Percentiles rank a stretch among this genome's conserved stretches.
These are phyloP conservation scores for Spiraea crenata DNA, from an alignment of 331 rosid genomes.

Conservation along the genomic window DNA sequence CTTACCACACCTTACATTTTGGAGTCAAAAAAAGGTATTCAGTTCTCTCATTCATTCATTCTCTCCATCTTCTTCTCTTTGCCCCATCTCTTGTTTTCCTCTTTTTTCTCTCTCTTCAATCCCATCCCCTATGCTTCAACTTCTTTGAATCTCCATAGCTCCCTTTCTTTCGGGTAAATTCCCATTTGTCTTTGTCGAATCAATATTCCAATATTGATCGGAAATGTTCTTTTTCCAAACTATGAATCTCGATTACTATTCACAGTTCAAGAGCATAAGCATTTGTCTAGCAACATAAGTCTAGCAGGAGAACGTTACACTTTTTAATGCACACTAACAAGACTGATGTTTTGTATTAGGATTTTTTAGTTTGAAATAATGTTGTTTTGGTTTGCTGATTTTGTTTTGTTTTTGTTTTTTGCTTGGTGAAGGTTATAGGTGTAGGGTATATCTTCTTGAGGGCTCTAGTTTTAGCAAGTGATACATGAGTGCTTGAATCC, in stretches of 20 bases:
- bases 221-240: neutral
- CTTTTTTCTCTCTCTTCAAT: neutral
- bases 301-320: neutral
- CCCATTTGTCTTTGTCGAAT: neutral
- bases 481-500: slow-evolving; percentile 42
- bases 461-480: slow-evolving; percentile 35
- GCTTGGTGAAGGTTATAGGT: slow-evolving; percentile 30
- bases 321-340: neutral
- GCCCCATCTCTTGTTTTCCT: neutral
- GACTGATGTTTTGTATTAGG: neutral
- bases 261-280: neutral
- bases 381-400: neutral
- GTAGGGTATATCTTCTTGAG: slow-evolving; percentile 38
- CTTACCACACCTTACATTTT: slow-evolving; percentile 8
- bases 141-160: slow-evolving; percentile 26
- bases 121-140: neutral
- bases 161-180: neutral
- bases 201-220: no score
- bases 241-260: neutral
- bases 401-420: neutral
- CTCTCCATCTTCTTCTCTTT: no score
- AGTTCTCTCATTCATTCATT: neutral
- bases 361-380: neutral
- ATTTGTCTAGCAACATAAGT: neutral
- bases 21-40: slow-evolving; percentile 1